Percentiles rank a stretch among this genome's conserved stretches.
These are phyloP conservation scores for Coniochaeta pulveracea DNA, from an alignment of 2,329 filamentous ascomycete species.

Conservation along the genomic window DNA sequence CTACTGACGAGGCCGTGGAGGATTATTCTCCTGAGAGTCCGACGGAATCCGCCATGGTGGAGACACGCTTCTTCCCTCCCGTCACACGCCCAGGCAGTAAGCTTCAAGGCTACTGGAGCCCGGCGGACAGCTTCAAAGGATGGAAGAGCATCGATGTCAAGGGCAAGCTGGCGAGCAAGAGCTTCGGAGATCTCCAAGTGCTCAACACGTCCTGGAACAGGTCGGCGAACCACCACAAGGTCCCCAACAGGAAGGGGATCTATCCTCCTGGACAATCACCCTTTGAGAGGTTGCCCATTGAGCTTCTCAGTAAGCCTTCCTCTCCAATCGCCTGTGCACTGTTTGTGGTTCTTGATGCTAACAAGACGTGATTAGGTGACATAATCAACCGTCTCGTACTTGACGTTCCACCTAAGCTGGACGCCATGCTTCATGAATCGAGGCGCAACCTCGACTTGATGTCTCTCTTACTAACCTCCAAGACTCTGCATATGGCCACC, in stretches of 20 bases:
- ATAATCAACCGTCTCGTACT: conserved; percentile 66
- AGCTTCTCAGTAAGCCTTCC: conserved; percentile 54
- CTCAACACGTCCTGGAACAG: conserved; percentile 44
- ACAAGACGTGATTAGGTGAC: conserved; percentile 34
- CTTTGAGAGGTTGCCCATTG: conserved; percentile 57
- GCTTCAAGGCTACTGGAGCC: conserved; percentile 47
- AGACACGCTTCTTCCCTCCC: conserved; percentile 36
- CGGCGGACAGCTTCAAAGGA: conserved; percentile 45
- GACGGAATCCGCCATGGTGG: conserved; percentile 12
- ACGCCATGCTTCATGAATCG: no score
- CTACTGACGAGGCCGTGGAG: conserved; percentile 36
- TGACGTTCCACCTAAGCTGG: conserved; percentile 63
- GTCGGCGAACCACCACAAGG: conserved; percentile 19
- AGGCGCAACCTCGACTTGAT: conserved; percentile 70
- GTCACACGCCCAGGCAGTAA: conserved; percentile 43
- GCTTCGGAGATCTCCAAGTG: conserved; percentile 47
- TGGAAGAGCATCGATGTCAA: conserved; percentile 52
- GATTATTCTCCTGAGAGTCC: conserved; percentile 22
- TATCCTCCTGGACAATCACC: conserved; percentile 35
- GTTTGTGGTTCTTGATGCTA: conserved; percentile 2
- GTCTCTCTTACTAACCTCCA: conserved; percentile 66
- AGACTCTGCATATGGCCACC: conserved; percentile 60
- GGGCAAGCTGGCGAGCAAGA: conserved; percentile 48
- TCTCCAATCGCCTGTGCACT: conserved; percentile 5
- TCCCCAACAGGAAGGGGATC: conserved; percentile 9